A percentile compares a stretch with the other conserved stretches of the same genome.
phyloP scores from a whole-genome alignment of 1,139 yeast genomes.

The Hyphopichia buzzinii region DNA sequence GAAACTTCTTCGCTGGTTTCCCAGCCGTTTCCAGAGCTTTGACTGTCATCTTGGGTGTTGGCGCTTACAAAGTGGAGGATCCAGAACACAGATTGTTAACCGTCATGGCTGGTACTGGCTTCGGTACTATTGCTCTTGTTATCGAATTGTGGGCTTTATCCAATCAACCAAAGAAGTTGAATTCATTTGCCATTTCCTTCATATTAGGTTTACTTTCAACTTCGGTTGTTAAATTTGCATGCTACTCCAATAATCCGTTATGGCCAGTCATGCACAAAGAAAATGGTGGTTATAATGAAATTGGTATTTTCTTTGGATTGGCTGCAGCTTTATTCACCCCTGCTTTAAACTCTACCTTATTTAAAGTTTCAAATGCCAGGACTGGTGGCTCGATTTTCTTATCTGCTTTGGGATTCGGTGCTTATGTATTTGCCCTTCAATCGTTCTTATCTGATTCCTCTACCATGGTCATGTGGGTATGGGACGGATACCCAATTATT shows the following conservation, averaged over 20 bases:
- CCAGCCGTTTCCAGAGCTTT: slow-evolving; percentile 54
- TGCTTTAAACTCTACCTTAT: slow-evolving; percentile 16
- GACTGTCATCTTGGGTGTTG: slow-evolving; percentile 69
- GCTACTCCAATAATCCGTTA: slow-evolving; percentile 84
- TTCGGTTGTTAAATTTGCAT: slow-evolving; percentile 70
- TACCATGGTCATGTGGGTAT: slow-evolving; percentile 82
- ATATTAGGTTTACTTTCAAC: slow-evolving; percentile 71
- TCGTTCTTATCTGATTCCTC: slow-evolving; percentile 82
- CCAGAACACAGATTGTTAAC: slow-evolving; percentile 70
- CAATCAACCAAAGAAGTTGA: slow-evolving; percentile 40
- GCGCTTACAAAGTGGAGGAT: slow-evolving; percentile 62
- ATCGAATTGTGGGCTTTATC: slow-evolving; percentile 49
- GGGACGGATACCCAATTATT: slow-evolving; percentile 87
- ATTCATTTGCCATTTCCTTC: slow-evolving; percentile 60
- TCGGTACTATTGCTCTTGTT: slow-evolving; percentile 62
- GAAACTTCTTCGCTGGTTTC: slow-evolving; percentile 30
- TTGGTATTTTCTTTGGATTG: slow-evolving; percentile 70
- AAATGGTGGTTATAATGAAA: slow-evolving; percentile 82
- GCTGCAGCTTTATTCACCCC: slow-evolving; percentile 57
- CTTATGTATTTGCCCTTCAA: slow-evolving; percentile 67
- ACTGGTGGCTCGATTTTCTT: slow-evolving; percentile 42
- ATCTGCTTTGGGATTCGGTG: slow-evolving; percentile 74
- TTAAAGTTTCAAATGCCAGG: slow-evolving; percentile 11
- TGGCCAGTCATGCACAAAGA: slow-evolving; percentile 92
- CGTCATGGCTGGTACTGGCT: slow-evolving; percentile 65